These are phyloP conservation scores for Noccaea caerulescens DNA, from an alignment of 345 rosid species.

Conservation along the genomic window DNA sequence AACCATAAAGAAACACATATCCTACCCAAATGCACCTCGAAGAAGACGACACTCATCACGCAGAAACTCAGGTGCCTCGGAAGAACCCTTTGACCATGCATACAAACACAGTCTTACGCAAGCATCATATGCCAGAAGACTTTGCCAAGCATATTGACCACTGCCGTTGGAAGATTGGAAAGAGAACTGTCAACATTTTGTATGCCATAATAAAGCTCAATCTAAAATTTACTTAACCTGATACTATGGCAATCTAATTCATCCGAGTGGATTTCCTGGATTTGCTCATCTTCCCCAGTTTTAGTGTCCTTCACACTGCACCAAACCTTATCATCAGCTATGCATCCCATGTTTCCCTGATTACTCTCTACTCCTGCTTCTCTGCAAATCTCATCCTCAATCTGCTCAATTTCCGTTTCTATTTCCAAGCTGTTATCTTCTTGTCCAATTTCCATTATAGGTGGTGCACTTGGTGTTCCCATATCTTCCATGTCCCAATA, in stretches of 20 bases:
- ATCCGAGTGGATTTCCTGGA: constrained; percentile 57
- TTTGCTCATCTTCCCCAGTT: constrained; percentile 46
- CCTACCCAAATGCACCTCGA: constrained; percentile 93
- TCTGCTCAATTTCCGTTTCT: constrained; percentile 49
- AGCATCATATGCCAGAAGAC: constrained; percentile 92
- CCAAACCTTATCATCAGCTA: constrained; percentile 31
- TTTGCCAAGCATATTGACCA: constrained; percentile 93
- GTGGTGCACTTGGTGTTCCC: constrained; percentile 97
- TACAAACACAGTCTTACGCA: constrained; percentile 81
- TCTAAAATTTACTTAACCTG: constrained; percentile 53
- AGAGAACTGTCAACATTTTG: neutral
- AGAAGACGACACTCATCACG: constrained; percentile 86
- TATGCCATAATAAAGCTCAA: neutral
- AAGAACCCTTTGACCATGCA: constrained; percentile 86
- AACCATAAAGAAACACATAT: constrained; percentile 30
- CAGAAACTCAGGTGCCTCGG: constrained; percentile 95
- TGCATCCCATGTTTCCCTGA: constrained; percentile 25
- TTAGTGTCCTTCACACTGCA: constrained; percentile 47
- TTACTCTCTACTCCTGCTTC: constrained; percentile 43
- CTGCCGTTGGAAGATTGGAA: constrained; percentile 47
- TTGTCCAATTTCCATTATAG: constrained; percentile 59
- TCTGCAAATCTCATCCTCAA: constrained; percentile 39
- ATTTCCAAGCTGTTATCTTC: constrained; percentile 46
- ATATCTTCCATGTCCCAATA: constrained; percentile 52
- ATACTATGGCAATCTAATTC: constrained; percentile 54